Evolutionary conservation across 1,284 basidiomycete species (phyloP).

Genomic region (Vanrija sp.): DNA sequence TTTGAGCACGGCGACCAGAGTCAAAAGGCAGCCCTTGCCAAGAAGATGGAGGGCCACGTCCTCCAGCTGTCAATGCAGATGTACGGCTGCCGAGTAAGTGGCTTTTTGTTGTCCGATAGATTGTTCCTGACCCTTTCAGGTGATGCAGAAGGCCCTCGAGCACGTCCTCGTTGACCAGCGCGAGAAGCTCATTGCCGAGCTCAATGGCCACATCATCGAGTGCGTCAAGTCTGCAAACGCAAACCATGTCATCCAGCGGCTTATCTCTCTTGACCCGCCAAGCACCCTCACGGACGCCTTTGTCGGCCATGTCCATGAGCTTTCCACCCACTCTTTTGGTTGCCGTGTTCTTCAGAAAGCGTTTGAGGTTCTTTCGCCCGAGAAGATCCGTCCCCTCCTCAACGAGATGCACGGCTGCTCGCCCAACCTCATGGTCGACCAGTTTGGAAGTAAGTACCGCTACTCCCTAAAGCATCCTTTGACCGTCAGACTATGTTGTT

Average conservation of each 20-base stretch:
- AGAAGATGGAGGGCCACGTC: conserved; percentile 75
- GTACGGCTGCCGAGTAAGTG: conserved; percentile 71
- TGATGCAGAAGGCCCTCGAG: conserved; percentile 70
- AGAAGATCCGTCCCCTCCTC: conserved; percentile 66
- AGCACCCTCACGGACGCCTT: conserved; percentile 74
- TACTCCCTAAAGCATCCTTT: conserved; percentile 1
- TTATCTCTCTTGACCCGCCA: conserved; percentile 74
- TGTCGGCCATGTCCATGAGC: conserved; percentile 72
- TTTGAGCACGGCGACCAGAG: conserved; percentile 80
- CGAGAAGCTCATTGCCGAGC: conserved; percentile 67
- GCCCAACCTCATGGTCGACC: conserved; percentile 72
- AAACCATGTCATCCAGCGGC: conserved; percentile 73
- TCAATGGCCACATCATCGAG: conserved; percentile 74
- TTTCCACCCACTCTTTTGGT: conserved; percentile 88
- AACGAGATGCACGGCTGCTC: conserved; percentile 78
- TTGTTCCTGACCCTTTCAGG: conserved; percentile 13
- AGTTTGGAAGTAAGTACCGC: conserved; percentile 68
- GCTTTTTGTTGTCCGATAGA: too few species aligned
- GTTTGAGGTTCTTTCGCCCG: conserved; percentile 75
- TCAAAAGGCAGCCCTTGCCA: conserved; percentile 69
- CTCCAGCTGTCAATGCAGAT: conserved; percentile 80
- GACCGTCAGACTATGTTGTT: conserved; percentile 72
- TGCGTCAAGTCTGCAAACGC: conserved; percentile 92
- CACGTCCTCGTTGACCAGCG: conserved; percentile 74
- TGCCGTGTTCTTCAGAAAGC: conserved; percentile 93